Evolutionary conservation across 306 rosid species (phyloP), one percentile per base, ranked within the genome.

Genomic region (Aeschynomene evenia): DNA sequence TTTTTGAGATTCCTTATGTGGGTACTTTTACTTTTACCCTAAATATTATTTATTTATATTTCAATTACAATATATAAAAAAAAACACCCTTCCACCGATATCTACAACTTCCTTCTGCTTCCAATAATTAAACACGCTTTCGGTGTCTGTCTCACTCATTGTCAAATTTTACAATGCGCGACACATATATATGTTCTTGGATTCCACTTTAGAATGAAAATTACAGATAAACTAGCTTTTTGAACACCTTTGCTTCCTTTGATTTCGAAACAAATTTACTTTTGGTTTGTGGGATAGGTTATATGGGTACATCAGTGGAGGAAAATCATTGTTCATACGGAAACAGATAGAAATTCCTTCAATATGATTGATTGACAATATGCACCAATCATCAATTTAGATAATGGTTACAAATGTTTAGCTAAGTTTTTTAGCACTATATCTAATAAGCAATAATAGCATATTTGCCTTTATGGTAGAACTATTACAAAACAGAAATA

Each of bases 221-320:
- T 31, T 45, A 20, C 50, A 24, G 13, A 26, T 13, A 19, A 79
- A n/a, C n/a, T n/a, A n/a, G 24, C 14, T 40, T 62, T 58, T 33
- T n/a, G 4, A 7, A 8, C 10, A n/a, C 9, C n/a, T 26, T 15
- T 14, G n/a, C n/a, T n/a, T n/a, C n/a, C 51, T 6, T 0, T 11
- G 15, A n/a, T 56, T 18, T 29, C 24, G 7, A 7, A 36, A 36
- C 34, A 49, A 53, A 22, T 52, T 28, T 37, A 13, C 65, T 33
- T 56, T 59, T 72, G 61, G 53, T 51, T 63, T 56, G 75, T 65
- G 60, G 59, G 54, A 52, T 52, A 54, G 58, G 68, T 24, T 31
- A 51, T 51, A 9, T 21, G n/a, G 14, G 3, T 6, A 28, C 42
- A 15, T 26, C 22, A 12, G 12, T 7, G 8, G 46, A 16, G 15